Base-by-base conservation (phyloP, 140 eudicot species). In the Ambrosia hybrid region DNA sequence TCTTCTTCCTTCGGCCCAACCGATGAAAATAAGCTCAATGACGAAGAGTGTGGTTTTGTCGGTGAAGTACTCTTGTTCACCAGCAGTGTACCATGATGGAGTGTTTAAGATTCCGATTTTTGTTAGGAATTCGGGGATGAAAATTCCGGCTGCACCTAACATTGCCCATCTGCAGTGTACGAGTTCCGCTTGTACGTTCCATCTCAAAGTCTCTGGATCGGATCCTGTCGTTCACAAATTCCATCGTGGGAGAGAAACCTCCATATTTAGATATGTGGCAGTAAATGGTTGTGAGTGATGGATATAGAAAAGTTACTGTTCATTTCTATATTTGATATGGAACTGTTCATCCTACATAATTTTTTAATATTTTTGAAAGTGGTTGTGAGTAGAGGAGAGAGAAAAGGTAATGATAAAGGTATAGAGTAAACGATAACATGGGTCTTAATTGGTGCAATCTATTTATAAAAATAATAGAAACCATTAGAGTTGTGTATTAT, bases 71-170 rank as follows among this genome's bases (percentile, higher is more conserved):
- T 94, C 97, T 67, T 70, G 99, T 53, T 94, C 97, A 13, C 99
- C 99, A n/a, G 99, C 99, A 8, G 97, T 88, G 96, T 94, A 94
- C 99, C 99, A 94, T 68, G 99, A 94, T 14, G 99, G 99, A 11
- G 97, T 94, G 90, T 94, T 91, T 6, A 94, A 84, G 81, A 94
- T 86, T 51, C 99, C 99, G 26, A 94, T 77, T 82, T 94, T 94
- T 67, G 99, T 94, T 41, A 94, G 86, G 82, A 93, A 84, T 57
- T 93, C 99, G 1, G 99, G 99, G 83, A 94, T 94, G 90, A 94
- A 94, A 38, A 94, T 94, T 43, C 99, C 99, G 1, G 99, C 99
- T 2, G 99, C 99, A 7, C 99, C 99, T 30, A 94, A 77, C 99
- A 94, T 94, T 51, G 99, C 99, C 99, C 99, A 94, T 77, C 99